These are phyloP conservation scores for Russula compacta DNA, from an alignment of 768 basidiomycete species.

Conservation along the genomic window DNA sequence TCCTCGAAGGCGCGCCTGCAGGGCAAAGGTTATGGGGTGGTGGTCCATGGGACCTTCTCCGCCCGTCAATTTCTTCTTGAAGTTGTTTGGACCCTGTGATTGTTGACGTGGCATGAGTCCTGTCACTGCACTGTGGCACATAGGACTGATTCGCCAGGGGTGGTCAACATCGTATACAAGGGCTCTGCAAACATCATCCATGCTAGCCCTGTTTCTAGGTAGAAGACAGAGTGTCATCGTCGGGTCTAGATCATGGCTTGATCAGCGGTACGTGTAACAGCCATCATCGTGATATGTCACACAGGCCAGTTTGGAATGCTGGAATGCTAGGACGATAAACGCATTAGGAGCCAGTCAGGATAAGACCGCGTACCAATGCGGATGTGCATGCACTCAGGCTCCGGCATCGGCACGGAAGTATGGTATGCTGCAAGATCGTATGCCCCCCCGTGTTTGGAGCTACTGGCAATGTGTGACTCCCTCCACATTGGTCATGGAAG, in stretches of 20 bases:
- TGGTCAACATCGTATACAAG: background rate
- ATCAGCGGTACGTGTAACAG: background rate
- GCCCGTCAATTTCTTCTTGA: background rate
- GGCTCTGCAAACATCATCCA: conserved; percentile 1
- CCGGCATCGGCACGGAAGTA: background rate
- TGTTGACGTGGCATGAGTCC: conserved; percentile 1
- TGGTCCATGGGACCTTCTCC: conserved; percentile 8
- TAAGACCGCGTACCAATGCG: background rate
- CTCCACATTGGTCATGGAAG: background rate
- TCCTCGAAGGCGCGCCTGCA: conserved; percentile 1
- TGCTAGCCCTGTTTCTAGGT: background rate
- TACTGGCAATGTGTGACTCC: background rate
- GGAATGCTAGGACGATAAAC: background rate
- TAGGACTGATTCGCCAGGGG: conserved; percentile 13
- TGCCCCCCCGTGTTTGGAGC: background rate
- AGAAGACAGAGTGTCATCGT: background rate
- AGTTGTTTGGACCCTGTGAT: background rate
- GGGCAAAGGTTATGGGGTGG: background rate
- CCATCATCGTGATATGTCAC: background rate
- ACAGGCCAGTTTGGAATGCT: background rate
- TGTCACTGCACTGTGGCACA: background rate
- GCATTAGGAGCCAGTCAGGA: background rate
- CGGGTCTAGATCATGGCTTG: background rate
- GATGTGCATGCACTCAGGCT: background rate
- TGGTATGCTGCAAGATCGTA: background rate